phyloP scores from a whole-genome alignment of 2,329 filamentous ascomycete species.

The Curvularia spicifera region DNA sequence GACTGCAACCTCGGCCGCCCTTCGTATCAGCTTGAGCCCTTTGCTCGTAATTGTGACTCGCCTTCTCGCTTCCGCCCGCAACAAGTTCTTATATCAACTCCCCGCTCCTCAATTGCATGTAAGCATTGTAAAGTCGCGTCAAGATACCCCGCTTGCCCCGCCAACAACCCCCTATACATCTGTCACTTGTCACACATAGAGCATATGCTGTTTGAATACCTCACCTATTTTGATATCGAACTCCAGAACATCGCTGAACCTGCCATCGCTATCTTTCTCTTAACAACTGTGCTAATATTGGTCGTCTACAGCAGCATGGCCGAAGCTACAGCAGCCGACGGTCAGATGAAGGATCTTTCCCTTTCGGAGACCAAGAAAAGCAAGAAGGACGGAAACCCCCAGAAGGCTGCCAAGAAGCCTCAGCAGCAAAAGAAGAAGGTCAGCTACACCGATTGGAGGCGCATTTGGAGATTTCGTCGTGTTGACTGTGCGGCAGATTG shows the following conservation, averaged over 20 bases:
- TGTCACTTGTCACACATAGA: not conserved
- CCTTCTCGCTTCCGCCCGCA: not conserved
- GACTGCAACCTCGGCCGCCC: conserved; percentile 27
- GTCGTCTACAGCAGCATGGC: conserved; percentile 34
- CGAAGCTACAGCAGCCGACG: conserved; percentile 43
- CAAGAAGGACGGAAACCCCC: conserved; percentile 45
- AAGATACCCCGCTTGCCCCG: conserved; percentile 44
- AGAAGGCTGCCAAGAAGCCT: conserved; percentile 51
- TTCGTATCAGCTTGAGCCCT: conserved; percentile 9
- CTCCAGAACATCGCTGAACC: too few relatives aligned
- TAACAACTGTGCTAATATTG: conserved; percentile 14
- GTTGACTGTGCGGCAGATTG: conserved; percentile 52
- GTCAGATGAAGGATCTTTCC: conserved; percentile 56
- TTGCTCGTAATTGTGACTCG: conserved; percentile 16
- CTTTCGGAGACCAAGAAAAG: conserved; percentile 50
- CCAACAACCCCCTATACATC: conserved; percentile 19
- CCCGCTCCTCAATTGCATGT: conserved; percentile 7
- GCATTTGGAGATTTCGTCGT: conserved; percentile 1
- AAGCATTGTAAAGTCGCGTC: conserved; percentile 10
- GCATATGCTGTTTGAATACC: not conserved
- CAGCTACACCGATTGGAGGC: conserved; percentile 9
- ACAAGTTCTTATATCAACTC: not conserved
- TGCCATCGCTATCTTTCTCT: not conserved
- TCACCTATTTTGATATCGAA: not conserved
- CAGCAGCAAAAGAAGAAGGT: conserved; percentile 58